Evolutionary conservation across 345 rosid species (phyloP), one percentile per base, ranked within the genome.

Genomic region (Linum lewisii): DNA sequence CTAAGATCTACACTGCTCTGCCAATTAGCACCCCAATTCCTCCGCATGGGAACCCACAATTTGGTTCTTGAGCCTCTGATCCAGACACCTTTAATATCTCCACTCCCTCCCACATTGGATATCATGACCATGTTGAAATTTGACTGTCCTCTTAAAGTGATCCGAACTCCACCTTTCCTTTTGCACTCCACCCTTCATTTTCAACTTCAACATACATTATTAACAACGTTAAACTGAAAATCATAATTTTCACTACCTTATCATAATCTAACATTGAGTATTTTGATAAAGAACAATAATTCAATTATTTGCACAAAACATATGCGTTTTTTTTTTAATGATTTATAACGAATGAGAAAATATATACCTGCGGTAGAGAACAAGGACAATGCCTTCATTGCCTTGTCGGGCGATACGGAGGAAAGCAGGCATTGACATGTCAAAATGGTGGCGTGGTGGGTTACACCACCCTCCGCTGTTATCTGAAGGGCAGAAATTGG

Each of bases 21-120:
- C 96, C 96, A 88, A 58, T 86, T 84, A 0, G 85, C 94, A 16
- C 96, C 91, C 89, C 89, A 84, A 24, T 86, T 86, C 50, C 94
- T 70, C 14, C 75, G 72, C 86, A 89, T 63, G 26, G 79, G 59
- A 58, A 67, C 23, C 95, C 95, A 86, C 53, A 73, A 66, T 64
- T 76, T 78, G 26, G 72, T 69, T 55, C 68, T 75, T 0, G 84
- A 82, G 0, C 86, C 87, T 63, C 91, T 77, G n/a, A 86, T 71
- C 82, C 85, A 85, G 11, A 79, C 89, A 7, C 81, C 76, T 74
- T 51, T 84, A 58, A 86, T 78, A 59, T 77, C 78, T 2, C 94
- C 94, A 21, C 85, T 69, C 18, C 91, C 86, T 0, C 91, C 94
- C 20, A 86, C 82, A 72, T 86, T 88, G 5, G 96, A 75, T 26